phyloP scores from a whole-genome alignment of 2,329 filamentous ascomycete species.

The Aspergillus ibericus region DNA sequence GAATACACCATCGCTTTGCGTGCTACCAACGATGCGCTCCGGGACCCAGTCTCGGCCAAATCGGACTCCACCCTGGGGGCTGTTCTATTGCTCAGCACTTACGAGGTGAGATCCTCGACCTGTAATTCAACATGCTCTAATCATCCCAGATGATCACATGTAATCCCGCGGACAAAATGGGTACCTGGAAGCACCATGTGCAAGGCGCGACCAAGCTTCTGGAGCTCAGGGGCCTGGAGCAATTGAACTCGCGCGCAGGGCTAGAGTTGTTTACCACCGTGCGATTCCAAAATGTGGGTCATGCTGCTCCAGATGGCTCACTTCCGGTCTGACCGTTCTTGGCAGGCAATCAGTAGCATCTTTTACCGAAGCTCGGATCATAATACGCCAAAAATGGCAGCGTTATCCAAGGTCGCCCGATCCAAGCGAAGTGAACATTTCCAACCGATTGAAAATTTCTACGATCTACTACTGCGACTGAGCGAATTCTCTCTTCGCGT shows the following conservation, averaged over 20 bases:
- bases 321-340: not conserved
- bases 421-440: not conserved
- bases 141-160: conserved; percentile 1
- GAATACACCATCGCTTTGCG: conserved; percentile 15
- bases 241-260: not conserved
- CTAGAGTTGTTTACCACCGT: not conserved
- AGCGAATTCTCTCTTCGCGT: not conserved
- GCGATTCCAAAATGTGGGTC: not conserved
- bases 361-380: not conserved
- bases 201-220: not conserved
- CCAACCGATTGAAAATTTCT: not conserved
- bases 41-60: conserved; percentile 6
- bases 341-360: not conserved
- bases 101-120: conserved; percentile 12
- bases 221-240: not conserved
- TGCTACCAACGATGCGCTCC: conserved; percentile 13
- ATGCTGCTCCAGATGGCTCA: not conserved
- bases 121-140: not conserved
- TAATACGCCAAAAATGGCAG: not conserved
- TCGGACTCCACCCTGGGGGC: conserved; percentile 19
- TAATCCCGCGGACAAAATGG: not conserved
- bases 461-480: not conserved
- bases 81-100: conserved; percentile 17
- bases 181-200: not conserved
- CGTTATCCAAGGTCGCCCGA: not conserved